Conservation (phyloP, 441 rosid species). For the Croton setiger region DNA sequence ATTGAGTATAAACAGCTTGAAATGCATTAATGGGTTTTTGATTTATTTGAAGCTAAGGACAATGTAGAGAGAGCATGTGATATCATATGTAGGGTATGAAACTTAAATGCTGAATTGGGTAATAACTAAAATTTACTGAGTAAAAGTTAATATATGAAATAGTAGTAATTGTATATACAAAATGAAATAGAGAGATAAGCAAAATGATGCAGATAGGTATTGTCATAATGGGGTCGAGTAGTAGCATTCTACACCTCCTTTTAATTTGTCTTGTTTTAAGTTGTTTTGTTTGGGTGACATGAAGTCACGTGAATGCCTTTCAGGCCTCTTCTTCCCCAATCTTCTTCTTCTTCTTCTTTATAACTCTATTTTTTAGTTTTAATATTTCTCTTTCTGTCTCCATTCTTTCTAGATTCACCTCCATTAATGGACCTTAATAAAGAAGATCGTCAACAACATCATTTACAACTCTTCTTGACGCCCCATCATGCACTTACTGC, state of each 20-base stretch:
- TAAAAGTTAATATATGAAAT: too few relatives aligned
- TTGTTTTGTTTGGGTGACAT: slow-evolving; percentile 40
- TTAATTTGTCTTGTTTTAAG: slow-evolving; percentile 35
- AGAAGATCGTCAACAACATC: slow-evolving; percentile 24
- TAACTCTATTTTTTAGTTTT: slow-evolving; percentile 10
- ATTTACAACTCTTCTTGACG: slow-evolving; percentile 28
- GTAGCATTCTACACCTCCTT: slow-evolving; percentile 45
- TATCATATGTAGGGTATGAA: too few relatives aligned
- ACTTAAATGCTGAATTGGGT: too few relatives aligned
- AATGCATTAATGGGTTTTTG: slow-evolving; percentile 26
- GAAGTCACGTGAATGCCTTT: slow-evolving; percentile 52
- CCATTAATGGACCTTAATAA: slow-evolving; percentile 23
- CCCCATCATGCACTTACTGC: slow-evolving; percentile 27
- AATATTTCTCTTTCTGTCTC: neutral
- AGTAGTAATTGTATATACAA: too few relatives aligned
- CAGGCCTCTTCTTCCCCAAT: slow-evolving; percentile 29
- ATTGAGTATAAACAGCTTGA: too few relatives aligned
- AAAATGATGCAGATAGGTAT: slow-evolving; percentile 24
- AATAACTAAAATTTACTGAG: too few relatives aligned
- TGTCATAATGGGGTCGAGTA: slow-evolving; percentile 32
- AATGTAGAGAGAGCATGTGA: too few relatives aligned
- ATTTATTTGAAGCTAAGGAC: slow-evolving; percentile 18
- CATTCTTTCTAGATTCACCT: slow-evolving; percentile 29
- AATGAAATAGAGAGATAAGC: neutral
- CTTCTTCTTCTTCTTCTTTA: neutral